Evolutionary conservation across 2,329 filamentous ascomycete species (phyloP), one percentile per base, ranked within the genome.

Genomic region (Hypoxylon sp.): DNA sequence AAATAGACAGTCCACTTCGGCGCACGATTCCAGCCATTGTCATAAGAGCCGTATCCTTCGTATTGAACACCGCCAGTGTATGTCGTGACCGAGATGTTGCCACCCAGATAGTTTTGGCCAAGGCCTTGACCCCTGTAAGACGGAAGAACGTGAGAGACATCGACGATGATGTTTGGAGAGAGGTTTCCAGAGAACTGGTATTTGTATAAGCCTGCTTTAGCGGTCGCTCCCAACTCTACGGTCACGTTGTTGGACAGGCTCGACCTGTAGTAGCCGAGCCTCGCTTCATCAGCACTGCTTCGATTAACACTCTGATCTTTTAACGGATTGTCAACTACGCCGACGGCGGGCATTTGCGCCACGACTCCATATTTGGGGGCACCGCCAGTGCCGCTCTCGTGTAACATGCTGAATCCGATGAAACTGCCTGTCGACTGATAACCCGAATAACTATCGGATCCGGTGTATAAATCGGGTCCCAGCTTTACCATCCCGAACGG

Each of bases 281-380:
- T 83, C 1, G 86, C 85, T 61, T 82, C 70, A 68, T 90, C 84
- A 25, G 84, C 71, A 72, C 77, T 72, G 68, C 83, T 83, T 78
- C 90, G 85, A 0, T 83, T 84, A 25, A 89, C 82, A n/a, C 85
- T 87, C 35, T 87, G 81, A 68, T 87, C 84, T 3, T 79, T 82
- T 25, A 91, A 79, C 1, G 89, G 89, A 64, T 91, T 85, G 6
- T 71, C 73, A 46, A 89, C 77, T 14, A 75, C 75, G 0, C 86
- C 87, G 0, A 85, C 73, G 0, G 88, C 77, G 0, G 87, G 89
- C 77, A 90, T 82, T 77, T 90, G 88, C 1, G 86, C 82, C 33
- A 90, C 86, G 1, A 91, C 88, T 3, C 90, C 90, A 67, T 92
- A 92, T 76, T 92, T 92, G 0, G 90, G 89, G 1, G 88, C 89